Evolutionary conservation across 2,329 filamentous ascomycete species (phyloP).

Genomic region (Alternaria incomplexa): DNA sequence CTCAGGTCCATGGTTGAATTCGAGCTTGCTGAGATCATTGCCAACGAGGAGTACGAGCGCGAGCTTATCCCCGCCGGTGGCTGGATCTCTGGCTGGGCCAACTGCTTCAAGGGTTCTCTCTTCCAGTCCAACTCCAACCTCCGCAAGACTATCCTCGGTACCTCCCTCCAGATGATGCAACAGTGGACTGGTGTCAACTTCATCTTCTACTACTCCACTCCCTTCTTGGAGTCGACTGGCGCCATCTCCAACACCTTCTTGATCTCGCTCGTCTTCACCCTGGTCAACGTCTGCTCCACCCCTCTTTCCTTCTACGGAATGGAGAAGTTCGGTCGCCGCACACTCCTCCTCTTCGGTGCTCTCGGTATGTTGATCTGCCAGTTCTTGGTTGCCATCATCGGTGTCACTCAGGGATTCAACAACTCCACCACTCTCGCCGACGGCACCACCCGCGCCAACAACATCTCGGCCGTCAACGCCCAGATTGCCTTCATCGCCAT

Average conservation of each 20-base stretch:
- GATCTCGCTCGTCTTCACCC: slow-evolving; percentile 82
- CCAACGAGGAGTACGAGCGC: slow-evolving; percentile 84
- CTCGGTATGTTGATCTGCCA: slow-evolving; percentile 84
- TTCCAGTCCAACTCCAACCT: slow-evolving; percentile 57
- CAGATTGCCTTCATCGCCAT: slow-evolving; percentile 88
- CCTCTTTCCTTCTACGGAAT: slow-evolving; percentile 87
- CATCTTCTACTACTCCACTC: slow-evolving; percentile 68
- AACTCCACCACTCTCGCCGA: background rate
- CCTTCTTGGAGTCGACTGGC: slow-evolving; percentile 76
- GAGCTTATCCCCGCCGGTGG: slow-evolving; percentile 54
- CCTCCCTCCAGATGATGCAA: slow-evolving; percentile 59
- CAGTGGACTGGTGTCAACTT: slow-evolving; percentile 85
- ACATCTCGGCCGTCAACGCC: slow-evolving; percentile 50
- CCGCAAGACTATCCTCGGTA: slow-evolving; percentile 56
- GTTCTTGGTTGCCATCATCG: slow-evolving; percentile 80
- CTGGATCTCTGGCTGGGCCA: slow-evolving; percentile 63
- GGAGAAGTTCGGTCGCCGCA: slow-evolving; percentile 80
- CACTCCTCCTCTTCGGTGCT: slow-evolving; percentile 79
- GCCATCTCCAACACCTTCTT: slow-evolving; percentile 80
- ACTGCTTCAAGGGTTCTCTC: slow-evolving; percentile 66
- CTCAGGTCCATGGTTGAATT: slow-evolving; percentile 59
- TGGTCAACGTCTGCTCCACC: slow-evolving; percentile 86
- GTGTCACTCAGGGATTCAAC: slow-evolving; percentile 36
- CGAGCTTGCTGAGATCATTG: slow-evolving; percentile 84
- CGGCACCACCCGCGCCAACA: background rate